Conservation (phyloP, 176 grass and related monocot genomes). For the Bolboschoenus planiculmis region DNA sequence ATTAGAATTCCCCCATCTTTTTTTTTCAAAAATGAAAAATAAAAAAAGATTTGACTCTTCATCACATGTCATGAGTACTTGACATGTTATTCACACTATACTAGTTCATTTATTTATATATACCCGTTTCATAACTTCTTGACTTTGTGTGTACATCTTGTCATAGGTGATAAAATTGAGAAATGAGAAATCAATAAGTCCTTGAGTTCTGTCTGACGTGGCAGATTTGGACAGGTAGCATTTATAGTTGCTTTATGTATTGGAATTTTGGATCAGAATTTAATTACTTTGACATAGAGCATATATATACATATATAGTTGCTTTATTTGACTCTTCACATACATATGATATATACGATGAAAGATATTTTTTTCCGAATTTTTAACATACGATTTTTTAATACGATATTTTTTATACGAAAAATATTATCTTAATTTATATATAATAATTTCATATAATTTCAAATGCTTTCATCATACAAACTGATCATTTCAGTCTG, state of each 20-base stretch:
- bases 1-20: background rate
- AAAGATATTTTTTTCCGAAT: no score
- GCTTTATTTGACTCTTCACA: no score
- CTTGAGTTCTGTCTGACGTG: background rate
- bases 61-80: background rate
- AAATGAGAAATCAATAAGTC: background rate
- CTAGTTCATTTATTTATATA: background rate
- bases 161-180: background rate
- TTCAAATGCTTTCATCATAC: no score
- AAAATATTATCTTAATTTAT: no score
- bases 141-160: background rate
- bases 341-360: no score
- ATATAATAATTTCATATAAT: no score
- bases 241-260: background rate
- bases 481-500: no score
- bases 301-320: background rate
- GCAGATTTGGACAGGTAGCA: background rate
- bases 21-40: background rate
- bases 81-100: background rate
- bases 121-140: background rate
- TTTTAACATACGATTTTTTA: no score
- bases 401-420: no score
- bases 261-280: background rate
- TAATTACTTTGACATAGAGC: background rate
- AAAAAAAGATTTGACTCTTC: background rate